Evolutionary conservation across 2,329 filamentous ascomycete species (phyloP).

Genomic region (Daldinia eschscholtzii): DNA sequence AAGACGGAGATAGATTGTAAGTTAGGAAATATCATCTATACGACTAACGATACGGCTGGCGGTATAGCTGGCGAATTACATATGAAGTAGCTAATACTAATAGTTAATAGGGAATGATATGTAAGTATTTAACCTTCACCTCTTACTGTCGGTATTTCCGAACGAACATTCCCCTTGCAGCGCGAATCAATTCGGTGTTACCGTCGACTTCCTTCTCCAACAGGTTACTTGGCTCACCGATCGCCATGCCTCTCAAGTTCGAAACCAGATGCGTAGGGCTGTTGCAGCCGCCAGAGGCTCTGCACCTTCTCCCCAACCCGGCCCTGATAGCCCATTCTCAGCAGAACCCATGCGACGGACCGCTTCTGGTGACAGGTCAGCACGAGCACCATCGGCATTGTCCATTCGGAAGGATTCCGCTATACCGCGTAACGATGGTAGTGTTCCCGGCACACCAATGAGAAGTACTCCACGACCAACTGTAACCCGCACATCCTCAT

Average conservation of each 20-base stretch:
- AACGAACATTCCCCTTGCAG: slow-evolving; percentile 61
- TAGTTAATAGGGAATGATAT: slow-evolving; percentile 75
- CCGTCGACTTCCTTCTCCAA: slow-evolving; percentile 88
- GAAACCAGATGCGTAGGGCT: slow-evolving; percentile 87
- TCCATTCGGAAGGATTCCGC: slow-evolving; percentile 71
- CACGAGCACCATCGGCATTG: slow-evolving; percentile 65
- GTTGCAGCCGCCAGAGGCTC: slow-evolving; percentile 70
- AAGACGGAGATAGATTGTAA: slow-evolving; percentile 90
- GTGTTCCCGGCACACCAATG: slow-evolving; percentile 58
- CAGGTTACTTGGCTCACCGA: slow-evolving; percentile 96
- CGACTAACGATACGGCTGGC: slow-evolving; percentile 2
- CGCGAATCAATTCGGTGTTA: slow-evolving; percentile 81
- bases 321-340: slow-evolving; percentile 58
- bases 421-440: slow-evolving; percentile 62
- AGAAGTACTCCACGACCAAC: slow-evolving; percentile 60
- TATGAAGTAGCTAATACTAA: slow-evolving; percentile 28
- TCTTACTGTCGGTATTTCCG: slow-evolving; percentile 9
- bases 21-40: slow-evolving; percentile 43
- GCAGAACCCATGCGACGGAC: slow-evolving; percentile 65
- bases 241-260: slow-evolving; percentile 87
- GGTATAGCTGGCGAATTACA: slow-evolving; percentile 1
- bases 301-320: slow-evolving; percentile 69
- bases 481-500: slow-evolving; percentile 63
- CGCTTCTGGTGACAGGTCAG: slow-evolving; percentile 60
- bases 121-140: slow-evolving; percentile 62